These are phyloP conservation scores for Trichosanthes truncata DNA, from an alignment of 306 rosid species.

Conservation along the genomic window DNA sequence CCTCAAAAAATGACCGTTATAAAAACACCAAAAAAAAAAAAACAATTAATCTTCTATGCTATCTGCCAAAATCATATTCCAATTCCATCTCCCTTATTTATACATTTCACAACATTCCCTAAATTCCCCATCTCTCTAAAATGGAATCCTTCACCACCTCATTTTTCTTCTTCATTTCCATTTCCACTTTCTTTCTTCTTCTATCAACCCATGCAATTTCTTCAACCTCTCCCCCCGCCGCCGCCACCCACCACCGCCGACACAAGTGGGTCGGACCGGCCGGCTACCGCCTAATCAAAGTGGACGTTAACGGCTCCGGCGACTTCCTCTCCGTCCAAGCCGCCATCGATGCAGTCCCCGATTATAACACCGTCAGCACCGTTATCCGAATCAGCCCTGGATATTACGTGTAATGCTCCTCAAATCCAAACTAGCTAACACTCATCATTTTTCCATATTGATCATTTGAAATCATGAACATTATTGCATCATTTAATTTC, in stretches of 20 bases:
- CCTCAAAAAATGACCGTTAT: constrained; percentile 1
- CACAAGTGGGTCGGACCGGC: constrained; percentile 56
- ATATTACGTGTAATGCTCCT: constrained; percentile 42
- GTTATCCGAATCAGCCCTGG: constrained; percentile 63
- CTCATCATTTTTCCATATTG: background rate
- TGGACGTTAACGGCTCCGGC: constrained; percentile 46
- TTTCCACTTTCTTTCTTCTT: background rate
- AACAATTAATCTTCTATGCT: background rate
- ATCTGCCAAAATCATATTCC: background rate
- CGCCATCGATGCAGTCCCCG: constrained; percentile 58
- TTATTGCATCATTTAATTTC: background rate
- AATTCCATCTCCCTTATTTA: background rate
- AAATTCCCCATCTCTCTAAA: background rate
- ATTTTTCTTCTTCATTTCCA: background rate
- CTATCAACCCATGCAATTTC: background rate
- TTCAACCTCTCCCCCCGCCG: background rate
- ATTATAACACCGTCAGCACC: constrained; percentile 42
- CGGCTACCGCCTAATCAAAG: constrained; percentile 50
- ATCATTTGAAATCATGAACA: background rate
- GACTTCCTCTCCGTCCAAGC: constrained; percentile 60
- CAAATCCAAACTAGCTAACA: background rate
- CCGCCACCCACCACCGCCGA: constrained; percentile 10
- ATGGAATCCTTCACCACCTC: background rate
- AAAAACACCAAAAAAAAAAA: background rate
- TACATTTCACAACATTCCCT: background rate